Evolutionary conservation across 768 basidiomycete genomes (phyloP), one percentile per base, ranked within the genome.

Genomic region (Hypholoma sublateritium): DNA sequence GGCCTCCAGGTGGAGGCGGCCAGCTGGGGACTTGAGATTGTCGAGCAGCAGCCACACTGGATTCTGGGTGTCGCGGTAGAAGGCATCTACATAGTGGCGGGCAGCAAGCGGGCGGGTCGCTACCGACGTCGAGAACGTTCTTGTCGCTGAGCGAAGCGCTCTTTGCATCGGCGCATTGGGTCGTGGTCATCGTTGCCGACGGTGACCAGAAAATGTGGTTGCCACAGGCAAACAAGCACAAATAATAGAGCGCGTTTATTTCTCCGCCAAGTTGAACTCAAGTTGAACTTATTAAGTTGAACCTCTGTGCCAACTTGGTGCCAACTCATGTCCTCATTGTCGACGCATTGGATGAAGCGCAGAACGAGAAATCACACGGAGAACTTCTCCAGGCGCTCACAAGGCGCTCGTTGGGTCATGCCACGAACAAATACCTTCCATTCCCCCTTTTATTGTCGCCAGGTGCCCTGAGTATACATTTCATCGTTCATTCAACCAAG

Each of bases 1-100:
- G 19, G 62, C 64, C 1, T 67, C 59, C 47, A 76, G 61, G 3
- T 68, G 56, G 14, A 65, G 17, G 5, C 56, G 53, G 5, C 59
- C 69, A 42, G 43, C 65, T 46, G 59, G 73, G 17, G 50, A 64
- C 25, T 71, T 66, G 24, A 82, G 66, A 3, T 69, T 65, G 17
- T 66, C 53, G 4, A 84, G 61, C 5, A 81, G 65, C 2, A 62
- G 58, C 81, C 81, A 84, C 13, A 78, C 45, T 6, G 79, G 76
- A 12, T 78, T 70, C 1, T 56, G 55, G 1, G 73, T 75, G 32
- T 69, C 66, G 4, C 58, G 67, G 49, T 72, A 69, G 35, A 80
- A 67, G 13, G 60, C 62, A 28, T 72, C 69, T 13, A 79, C 55
- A 36, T 75, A 67, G 12, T 68, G 72, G 16, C 68, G 65, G 39